Percentiles rank a stretch among this genome's conserved stretches.
These are phyloP conservation scores for Triticum dicoccoides DNA, from an alignment of 176 grass and related monocot genomes.

Conservation along the genomic window DNA sequence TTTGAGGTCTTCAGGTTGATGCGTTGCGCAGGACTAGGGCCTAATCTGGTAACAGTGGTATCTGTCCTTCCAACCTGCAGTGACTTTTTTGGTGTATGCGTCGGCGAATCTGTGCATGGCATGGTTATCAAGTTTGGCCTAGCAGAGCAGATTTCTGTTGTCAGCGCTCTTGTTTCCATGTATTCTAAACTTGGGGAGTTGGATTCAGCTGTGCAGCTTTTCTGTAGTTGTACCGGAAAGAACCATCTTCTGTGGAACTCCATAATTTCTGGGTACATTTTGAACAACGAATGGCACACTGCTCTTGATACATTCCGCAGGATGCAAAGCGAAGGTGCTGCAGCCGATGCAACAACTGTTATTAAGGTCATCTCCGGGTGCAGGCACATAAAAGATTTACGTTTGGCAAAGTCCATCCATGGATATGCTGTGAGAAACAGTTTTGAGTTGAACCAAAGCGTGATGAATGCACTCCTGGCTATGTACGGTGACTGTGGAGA, in stretches of 20 bases:
- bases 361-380: slow-evolving; percentile 51
- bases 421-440: slow-evolving; percentile 53
- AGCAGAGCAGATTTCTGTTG: slow-evolving; percentile 44
- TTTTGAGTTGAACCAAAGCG: slow-evolving; percentile 35
- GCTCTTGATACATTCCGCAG: slow-evolving; percentile 28
- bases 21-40: slow-evolving; percentile 16
- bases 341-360: slow-evolving; percentile 44
- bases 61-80: slow-evolving; percentile 60
- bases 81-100: slow-evolving; percentile 34
- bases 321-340: slow-evolving; percentile 49
- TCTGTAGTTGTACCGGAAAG: slow-evolving; percentile 20
- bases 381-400: slow-evolving; percentile 40
- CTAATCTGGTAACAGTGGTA: slow-evolving; percentile 57
- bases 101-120: slow-evolving; percentile 51
- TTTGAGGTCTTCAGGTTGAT: slow-evolving; percentile 50
- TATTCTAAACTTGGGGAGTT: slow-evolving; percentile 52
- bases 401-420: slow-evolving; percentile 51
- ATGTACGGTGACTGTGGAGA: slow-evolving; percentile 48
- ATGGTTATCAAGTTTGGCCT: slow-evolving; percentile 57
- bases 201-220: slow-evolving; percentile 44
- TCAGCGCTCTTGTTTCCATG: slow-evolving; percentile 66
- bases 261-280: slow-evolving; percentile 65
- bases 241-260: slow-evolving; percentile 62
- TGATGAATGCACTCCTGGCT: slow-evolving; percentile 61
- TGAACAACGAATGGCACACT: slow-evolving; percentile 37